Percentiles rank a stretch among this genome's conserved stretches.
Conservation (phyloP, 2,329 filamentous ascomycete genomes). For the Phaeoacremonium minimum region DNA sequence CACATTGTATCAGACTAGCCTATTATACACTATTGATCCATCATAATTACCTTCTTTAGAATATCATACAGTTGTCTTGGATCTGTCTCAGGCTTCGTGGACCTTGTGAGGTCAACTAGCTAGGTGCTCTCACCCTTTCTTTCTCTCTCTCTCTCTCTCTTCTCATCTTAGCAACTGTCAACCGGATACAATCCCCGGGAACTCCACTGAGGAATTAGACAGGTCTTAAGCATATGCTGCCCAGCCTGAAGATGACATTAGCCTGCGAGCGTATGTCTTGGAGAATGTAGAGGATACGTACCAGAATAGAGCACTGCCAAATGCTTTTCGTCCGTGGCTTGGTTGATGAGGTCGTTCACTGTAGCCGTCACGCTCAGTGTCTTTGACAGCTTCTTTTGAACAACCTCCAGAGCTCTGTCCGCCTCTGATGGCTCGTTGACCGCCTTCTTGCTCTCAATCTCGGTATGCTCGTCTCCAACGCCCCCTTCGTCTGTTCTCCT, state of each 20-base stretch:
- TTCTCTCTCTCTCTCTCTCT: too few species aligned
- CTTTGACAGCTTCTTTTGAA: conserved; percentile 94
- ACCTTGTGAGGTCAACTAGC: too few species aligned
- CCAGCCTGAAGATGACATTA: conserved; percentile 26
- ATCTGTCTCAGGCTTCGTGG: too few species aligned
- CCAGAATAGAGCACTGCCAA: conserved; percentile 84
- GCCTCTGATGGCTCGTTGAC: conserved; percentile 69
- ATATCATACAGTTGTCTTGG: too few species aligned
- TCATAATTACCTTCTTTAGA: too few species aligned
- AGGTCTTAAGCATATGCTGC: conserved; percentile 35
- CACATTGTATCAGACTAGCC: too few species aligned
- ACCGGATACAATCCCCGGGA: too few species aligned
- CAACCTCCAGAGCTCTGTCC: conserved; percentile 84
- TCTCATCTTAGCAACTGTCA: too few species aligned
- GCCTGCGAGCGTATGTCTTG: not conserved
- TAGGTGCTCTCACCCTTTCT: too few species aligned
- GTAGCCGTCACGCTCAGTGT: conserved; percentile 90
- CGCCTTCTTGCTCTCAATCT: conserved; percentile 32
- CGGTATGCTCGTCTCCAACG: conserved; percentile 22
- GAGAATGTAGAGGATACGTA: conserved; percentile 30
- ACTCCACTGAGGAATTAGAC: too few species aligned
- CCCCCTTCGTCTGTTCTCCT: conserved; percentile 45
- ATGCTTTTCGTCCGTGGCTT: conserved; percentile 90
- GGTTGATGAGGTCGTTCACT: conserved; percentile 94
- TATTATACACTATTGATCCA: too few species aligned